phyloP scores from a whole-genome alignment of 177 flowering plant genomes.

The Vitis hybrid region DNA sequence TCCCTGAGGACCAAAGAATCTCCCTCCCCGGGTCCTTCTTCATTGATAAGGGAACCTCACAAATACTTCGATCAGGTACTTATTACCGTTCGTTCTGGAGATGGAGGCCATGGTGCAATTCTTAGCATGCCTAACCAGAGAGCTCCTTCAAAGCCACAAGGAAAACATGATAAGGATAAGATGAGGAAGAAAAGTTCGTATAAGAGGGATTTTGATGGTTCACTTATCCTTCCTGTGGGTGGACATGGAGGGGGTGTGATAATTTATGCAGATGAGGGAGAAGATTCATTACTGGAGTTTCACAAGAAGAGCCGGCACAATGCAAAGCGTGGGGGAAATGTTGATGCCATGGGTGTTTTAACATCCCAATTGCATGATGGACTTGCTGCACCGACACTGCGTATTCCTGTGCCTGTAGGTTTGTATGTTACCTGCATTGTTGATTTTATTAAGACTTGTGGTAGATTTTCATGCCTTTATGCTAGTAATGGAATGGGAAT shows the following conservation, averaged over 20 bases:
- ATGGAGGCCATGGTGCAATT: slow-evolving; percentile 94
- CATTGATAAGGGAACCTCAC: slow-evolving; percentile 69
- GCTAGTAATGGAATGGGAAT: background rate
- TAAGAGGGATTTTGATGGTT: slow-evolving; percentile 86
- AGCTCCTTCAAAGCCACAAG: slow-evolving; percentile 38
- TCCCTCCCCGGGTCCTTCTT: slow-evolving; percentile 32
- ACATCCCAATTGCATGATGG: slow-evolving; percentile 69
- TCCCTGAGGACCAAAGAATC: slow-evolving; percentile 28
- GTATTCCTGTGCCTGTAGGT: slow-evolving; percentile 98
- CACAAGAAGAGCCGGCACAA: slow-evolving; percentile 61
- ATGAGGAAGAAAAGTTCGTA: slow-evolving; percentile 40
- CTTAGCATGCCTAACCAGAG: slow-evolving; percentile 61
- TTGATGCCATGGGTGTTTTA: slow-evolving; percentile 82
- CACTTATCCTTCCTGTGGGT: slow-evolving; percentile 84
- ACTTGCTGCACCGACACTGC: slow-evolving; percentile 67
- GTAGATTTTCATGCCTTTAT: background rate
- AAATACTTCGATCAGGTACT: slow-evolving; percentile 88
- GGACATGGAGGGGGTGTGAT: slow-evolving; percentile 96
- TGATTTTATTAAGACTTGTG: background rate
- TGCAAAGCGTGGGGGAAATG: slow-evolving; percentile 99
- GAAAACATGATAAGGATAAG: slow-evolving; percentile 46
- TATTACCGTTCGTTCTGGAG: slow-evolving; percentile 90
- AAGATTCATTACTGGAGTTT: slow-evolving; percentile 76
- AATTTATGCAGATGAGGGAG: slow-evolving; percentile 78
- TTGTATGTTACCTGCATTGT: slow-evolving; percentile 19